Evolutionary conservation across 768 basidiomycete genomes (phyloP).

Genomic region (Amanita jacksonii): DNA sequence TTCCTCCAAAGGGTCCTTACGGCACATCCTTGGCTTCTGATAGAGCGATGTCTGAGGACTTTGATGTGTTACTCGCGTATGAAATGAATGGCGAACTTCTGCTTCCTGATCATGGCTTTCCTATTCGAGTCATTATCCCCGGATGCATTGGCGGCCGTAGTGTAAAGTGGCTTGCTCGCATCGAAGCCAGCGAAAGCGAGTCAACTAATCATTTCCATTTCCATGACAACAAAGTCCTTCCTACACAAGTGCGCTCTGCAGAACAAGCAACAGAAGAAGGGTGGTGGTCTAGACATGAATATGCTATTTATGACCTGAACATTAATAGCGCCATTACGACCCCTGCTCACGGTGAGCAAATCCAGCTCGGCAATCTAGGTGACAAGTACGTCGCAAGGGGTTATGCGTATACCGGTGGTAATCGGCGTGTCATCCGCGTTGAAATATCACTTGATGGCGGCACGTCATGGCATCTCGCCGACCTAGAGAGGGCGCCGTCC

Average conservation of each 20-base stretch:
- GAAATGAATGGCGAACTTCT: constrained; percentile 17
- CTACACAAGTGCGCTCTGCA: constrained; percentile 40
- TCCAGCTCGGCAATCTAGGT: constrained; percentile 15
- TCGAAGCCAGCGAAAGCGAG: constrained; percentile 41
- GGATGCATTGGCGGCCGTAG: constrained; percentile 54
- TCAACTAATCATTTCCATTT: constrained; percentile 41
- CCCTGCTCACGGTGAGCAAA: constrained; percentile 43
- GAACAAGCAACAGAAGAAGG: constrained; percentile 38
- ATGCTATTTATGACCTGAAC: constrained; percentile 45
- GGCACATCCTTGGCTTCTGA: neutral
- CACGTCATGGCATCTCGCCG: constrained; percentile 35
- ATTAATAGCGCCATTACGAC: constrained; percentile 48
- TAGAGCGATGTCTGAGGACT: constrained; percentile 5
- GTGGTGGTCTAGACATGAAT: constrained; percentile 40
- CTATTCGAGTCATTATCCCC: constrained; percentile 53
- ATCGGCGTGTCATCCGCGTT: constrained; percentile 45
- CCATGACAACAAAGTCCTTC: constrained; percentile 55
- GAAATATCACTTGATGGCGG: constrained; percentile 51
- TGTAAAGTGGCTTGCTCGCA: constrained; percentile 51
- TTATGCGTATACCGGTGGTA: constrained; percentile 57
- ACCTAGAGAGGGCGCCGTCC: neutral
- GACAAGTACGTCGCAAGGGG: constrained; percentile 35
- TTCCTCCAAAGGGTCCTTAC: neutral
- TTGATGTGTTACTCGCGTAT: neutral
- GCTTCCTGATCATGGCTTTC: constrained; percentile 57